Percentiles rank a stretch among this genome's conserved stretches.
phyloP scores from a whole-genome alignment of 768 basidiomycete species.

The Sarcodon aspratus region DNA sequence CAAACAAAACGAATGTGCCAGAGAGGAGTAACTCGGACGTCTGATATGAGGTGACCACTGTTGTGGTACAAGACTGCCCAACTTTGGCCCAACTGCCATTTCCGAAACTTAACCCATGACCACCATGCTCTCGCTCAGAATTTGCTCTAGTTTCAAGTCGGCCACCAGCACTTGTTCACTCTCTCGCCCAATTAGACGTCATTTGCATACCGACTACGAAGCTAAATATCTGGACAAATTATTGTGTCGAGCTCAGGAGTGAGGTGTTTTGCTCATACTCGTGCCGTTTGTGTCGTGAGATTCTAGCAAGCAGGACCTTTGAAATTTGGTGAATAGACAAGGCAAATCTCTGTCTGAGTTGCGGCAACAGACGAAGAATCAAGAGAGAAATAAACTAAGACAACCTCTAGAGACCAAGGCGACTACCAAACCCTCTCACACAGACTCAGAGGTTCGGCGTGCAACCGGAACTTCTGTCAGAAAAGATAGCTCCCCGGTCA shows the following conservation, averaged over 20 bases:
- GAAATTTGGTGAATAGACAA: slow-evolving; percentile 16
- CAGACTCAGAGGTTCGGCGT: background rate
- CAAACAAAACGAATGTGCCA: no score
- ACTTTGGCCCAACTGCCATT: no score
- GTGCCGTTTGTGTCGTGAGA: slow-evolving; percentile 1
- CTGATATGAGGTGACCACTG: no score
- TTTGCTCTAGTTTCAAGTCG: background rate
- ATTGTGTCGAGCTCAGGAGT: slow-evolving; percentile 52
- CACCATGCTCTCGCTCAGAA: background rate
- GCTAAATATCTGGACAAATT: slow-evolving; percentile 64
- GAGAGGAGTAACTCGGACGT: no score
- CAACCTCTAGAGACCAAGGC: slow-evolving; percentile 2
- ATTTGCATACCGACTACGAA: slow-evolving; percentile 18
- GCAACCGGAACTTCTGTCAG: slow-evolving; percentile 18
- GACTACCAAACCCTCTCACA: slow-evolving; percentile 7
- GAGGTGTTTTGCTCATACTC: slow-evolving; percentile 16
- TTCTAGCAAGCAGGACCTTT: background rate
- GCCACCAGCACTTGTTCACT: background rate
- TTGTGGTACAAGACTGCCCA: no score
- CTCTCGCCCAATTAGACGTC: background rate
- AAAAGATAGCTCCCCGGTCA: slow-evolving; percentile 60
- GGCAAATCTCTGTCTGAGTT: slow-evolving; percentile 29
- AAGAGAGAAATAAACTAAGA: slow-evolving; percentile 4
- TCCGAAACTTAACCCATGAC: background rate
- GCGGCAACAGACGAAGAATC: slow-evolving; percentile 18